Evolutionary conservation across 2,329 filamentous ascomycete genomes (phyloP), one percentile per base, ranked within the genome.

Genomic region (Orbilia blumenaviensis): DNA sequence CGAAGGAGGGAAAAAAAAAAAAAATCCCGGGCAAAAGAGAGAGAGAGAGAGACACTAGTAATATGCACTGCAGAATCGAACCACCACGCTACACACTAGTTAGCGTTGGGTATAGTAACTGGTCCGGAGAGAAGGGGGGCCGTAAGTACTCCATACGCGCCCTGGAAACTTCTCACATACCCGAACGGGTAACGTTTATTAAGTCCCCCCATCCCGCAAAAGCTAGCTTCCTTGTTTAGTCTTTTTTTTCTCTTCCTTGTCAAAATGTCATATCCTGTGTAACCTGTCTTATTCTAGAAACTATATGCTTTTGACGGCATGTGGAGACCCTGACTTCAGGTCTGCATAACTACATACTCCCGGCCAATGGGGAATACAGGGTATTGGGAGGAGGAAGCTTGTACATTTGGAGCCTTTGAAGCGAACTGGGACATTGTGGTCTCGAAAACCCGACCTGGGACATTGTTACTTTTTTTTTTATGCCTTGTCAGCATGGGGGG

Each of bases 381-480:
- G n/a, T 2, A 8, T 41, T 34, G 9, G 27, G 12, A 6, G 48
- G 14, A 54, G 32, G 48, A 54, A 54, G 48, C 16, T 54, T 34
- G 48, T 16, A 41, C 7, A 2, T 6, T 41, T 14, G 36, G 14
- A 34, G 16, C n/a, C 21, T 34, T 12, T 54, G 48, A 54, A 54
- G 48, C 48, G 48, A 34, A 54, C n/a, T 54, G 48, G 48, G 34
- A 54, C 48, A 54, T 52, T n/a, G n/a, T n/a, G n/a, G n/a, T n/a
- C n/a, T n/a, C n/a, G n/a, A n/a, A n/a, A n/a, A n/a, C n/a, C n/a
- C n/a, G n/a, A n/a, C n/a, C n/a, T n/a, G n/a, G n/a, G n/a, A n/a
- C n/a, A n/a, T n/a, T n/a, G n/a, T n/a, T n/a, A n/a, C n/a, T n/a
- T 52, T 52, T 52, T 54, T 54, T 10, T 34, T 21, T 34, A 18